phyloP scores from a whole-genome alignment of 345 rosid genomes.

The Syzygium jambos region DNA sequence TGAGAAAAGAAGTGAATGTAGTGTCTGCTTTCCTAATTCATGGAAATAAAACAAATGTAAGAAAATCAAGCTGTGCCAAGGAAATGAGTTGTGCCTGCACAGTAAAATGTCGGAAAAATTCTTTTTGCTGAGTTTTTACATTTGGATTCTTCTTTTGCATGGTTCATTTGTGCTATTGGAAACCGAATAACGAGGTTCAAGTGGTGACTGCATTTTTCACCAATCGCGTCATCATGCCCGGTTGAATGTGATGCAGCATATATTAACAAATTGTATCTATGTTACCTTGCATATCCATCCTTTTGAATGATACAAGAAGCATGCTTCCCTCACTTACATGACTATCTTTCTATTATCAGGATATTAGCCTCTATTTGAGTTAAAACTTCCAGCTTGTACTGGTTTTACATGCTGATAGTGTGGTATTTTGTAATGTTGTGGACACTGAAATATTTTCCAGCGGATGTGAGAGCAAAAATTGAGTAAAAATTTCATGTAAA shows the following conservation, averaged over 20 bases:
- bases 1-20: neutral
- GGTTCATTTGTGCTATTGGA: neutral
- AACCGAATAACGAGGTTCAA: neutral
- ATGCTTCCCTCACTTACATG: neutral
- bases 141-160: neutral
- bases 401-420: neutral
- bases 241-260: neutral
- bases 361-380: neutral
- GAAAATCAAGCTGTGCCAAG: neutral
- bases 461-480: neutral
- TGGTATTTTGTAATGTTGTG: neutral
- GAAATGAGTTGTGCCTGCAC: neutral
- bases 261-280: neutral
- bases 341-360: neutral
- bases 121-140: neutral
- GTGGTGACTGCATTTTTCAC: neutral
- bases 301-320: neutral
- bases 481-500: neutral
- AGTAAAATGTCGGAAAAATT: neutral
- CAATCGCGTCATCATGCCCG: neutral
- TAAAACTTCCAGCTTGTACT: neutral
- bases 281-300: neutral
- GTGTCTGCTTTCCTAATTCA: neutral
- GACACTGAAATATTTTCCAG: neutral
- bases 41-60: neutral